phyloP scores from a whole-genome alignment of 768 basidiomycete genomes.

The Antrodiella citrinella region DNA sequence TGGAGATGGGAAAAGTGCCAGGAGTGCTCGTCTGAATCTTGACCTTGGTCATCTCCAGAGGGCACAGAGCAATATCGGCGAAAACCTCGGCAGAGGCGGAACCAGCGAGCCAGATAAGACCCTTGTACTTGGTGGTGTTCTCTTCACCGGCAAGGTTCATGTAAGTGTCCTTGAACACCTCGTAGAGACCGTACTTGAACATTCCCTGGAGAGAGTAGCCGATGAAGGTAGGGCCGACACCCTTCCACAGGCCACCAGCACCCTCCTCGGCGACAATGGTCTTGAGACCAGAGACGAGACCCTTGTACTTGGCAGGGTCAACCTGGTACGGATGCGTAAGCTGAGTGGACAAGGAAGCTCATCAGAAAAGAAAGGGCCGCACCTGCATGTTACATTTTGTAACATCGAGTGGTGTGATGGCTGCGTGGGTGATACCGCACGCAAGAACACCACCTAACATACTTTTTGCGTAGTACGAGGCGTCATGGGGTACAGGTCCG shows the following conservation, averaged over 20 bases:
- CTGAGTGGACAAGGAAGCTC: not conserved
- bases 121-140: conserved; percentile 71
- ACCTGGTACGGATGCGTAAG: conserved; percentile 37
- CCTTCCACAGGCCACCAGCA: conserved; percentile 84
- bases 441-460: conserved; percentile 85
- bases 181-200: conserved; percentile 98
- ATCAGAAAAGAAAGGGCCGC: conserved; percentile 14
- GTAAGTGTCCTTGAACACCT: conserved; percentile 92
- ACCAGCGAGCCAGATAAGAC: conserved; percentile 86
- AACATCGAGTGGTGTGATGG: conserved; percentile 81
- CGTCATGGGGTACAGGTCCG: conserved; percentile 71
- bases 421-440: conserved; percentile 84
- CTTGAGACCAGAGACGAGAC: conserved; percentile 52
- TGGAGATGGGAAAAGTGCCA: conserved; percentile 73
- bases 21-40: conserved; percentile 74
- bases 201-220: conserved; percentile 95
- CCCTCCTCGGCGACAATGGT: conserved; percentile 76
- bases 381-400: conserved; percentile 93
- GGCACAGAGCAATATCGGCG: conserved; percentile 93
- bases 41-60: conserved; percentile 90
- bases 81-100: conserved; percentile 94
- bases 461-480: conserved; percentile 73
- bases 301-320: conserved; percentile 66
- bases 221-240: conserved; percentile 86
- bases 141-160: conserved; percentile 87